phyloP scores from a whole-genome alignment of 1,139 yeast species.

The Kluyveromyces sp. region DNA sequence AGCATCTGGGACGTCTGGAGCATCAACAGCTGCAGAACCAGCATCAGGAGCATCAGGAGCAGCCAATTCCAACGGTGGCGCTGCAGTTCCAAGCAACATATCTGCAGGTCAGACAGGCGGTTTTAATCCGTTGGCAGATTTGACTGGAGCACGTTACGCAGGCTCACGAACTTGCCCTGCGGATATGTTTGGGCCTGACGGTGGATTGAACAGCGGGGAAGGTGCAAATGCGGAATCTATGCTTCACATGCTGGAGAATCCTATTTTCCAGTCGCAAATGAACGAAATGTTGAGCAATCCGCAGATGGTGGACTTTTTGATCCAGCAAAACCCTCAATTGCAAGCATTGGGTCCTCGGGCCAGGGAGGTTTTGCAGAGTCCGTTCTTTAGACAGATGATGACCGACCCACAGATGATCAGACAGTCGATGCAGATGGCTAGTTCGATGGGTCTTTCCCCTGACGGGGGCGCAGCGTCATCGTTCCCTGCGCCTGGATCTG shows the following conservation, averaged over 20 bases:
- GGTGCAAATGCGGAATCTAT: slow-evolving; percentile 71
- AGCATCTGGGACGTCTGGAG: slow-evolving; percentile 18
- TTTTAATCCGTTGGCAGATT: slow-evolving; percentile 81
- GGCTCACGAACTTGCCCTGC: slow-evolving; percentile 77
- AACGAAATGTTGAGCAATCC: slow-evolving; percentile 70
- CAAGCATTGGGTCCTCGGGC: slow-evolving; percentile 87
- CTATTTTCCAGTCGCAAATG: slow-evolving; percentile 75
- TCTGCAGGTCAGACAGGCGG: slow-evolving; percentile 80
- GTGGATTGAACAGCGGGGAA: slow-evolving; percentile 55
- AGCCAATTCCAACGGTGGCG: slow-evolving; percentile 17
- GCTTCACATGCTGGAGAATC: slow-evolving; percentile 67
- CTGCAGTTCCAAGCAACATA: slow-evolving; percentile 58
- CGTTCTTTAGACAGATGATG: slow-evolving; percentile 76
- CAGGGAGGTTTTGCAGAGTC: slow-evolving; percentile 77
- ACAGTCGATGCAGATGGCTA: slow-evolving; percentile 55
- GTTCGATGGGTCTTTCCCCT: slow-evolving; percentile 41
- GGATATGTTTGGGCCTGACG: slow-evolving; percentile 90
- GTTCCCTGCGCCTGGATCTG: slow-evolving; percentile 34
- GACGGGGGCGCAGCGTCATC: slow-evolving; percentile 16
- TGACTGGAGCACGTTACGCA: slow-evolving; percentile 93
- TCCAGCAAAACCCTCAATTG: slow-evolving; percentile 75
- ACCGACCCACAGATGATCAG: slow-evolving; percentile 82
- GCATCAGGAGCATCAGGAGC: slow-evolving; percentile 11
- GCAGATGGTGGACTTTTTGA: slow-evolving; percentile 75
- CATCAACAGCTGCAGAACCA: slow-evolving; percentile 17